Conservation (phyloP, 495 filamentous ascomycete genomes). For the Penicillium argentinense region DNA sequence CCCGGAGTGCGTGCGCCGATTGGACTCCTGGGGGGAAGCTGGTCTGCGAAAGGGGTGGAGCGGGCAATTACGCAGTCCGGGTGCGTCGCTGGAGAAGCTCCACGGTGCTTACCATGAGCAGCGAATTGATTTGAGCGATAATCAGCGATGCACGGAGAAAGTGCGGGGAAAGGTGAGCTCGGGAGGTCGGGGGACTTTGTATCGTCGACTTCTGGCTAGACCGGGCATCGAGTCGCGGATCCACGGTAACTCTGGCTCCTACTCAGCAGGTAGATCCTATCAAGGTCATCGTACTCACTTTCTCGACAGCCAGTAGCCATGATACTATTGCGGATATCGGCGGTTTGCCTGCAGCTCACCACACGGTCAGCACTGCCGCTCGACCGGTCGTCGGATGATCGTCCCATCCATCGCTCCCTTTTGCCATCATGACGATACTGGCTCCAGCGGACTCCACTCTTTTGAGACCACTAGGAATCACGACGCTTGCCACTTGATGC, state of each 20-base stretch:
- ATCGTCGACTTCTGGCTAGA: background rate
- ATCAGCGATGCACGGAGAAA: too few relatives aligned
- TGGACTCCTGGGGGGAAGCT: slow-evolving; percentile 4
- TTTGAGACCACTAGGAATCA: background rate
- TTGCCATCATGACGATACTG: slow-evolving; percentile 26
- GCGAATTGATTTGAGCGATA: slow-evolving; percentile 1
- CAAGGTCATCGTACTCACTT: too few relatives aligned
- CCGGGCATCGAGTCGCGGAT: too few relatives aligned
- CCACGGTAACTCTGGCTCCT: background rate
- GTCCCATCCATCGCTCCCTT: slow-evolving; percentile 3
- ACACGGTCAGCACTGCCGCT: too few relatives aligned
- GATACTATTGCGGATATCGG: slow-evolving; percentile 2
- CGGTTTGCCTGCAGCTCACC: background rate
- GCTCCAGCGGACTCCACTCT: slow-evolving; percentile 14
- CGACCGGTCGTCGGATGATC: slow-evolving; percentile 17
- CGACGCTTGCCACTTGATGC: too few relatives aligned
- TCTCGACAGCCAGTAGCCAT: background rate
- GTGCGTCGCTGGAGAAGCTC: background rate
- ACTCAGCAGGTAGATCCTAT: background rate
- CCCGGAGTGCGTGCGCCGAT: slow-evolving; percentile 10
- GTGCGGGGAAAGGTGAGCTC: slow-evolving; percentile 14
- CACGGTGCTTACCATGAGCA: background rate
- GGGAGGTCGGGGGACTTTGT: background rate
- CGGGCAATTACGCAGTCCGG: background rate
- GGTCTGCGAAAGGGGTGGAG: background rate